phyloP scores from a whole-genome alignment of 1,139 yeast species.

The Trichomonascaceae sp. region DNA sequence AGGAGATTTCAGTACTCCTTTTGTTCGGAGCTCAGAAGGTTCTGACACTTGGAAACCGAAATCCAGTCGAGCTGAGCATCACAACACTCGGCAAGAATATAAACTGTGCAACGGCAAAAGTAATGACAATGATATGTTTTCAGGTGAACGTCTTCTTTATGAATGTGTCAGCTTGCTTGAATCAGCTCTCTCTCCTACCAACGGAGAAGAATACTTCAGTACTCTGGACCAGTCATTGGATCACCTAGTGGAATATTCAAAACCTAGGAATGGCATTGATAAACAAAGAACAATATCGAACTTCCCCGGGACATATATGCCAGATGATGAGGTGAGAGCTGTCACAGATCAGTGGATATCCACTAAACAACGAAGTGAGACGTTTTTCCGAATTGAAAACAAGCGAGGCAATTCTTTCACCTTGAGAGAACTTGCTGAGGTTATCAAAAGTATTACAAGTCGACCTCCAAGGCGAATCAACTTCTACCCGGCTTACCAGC shows the following conservation, averaged over 20 bases:
- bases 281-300: background rate
- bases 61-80: background rate
- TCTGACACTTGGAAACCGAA: background rate
- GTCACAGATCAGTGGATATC: slow-evolving; percentile 20
- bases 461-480: slow-evolving; percentile 26
- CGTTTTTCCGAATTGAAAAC: slow-evolving; percentile 23
- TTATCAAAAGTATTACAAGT: slow-evolving; percentile 20
- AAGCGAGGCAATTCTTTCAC: slow-evolving; percentile 20
- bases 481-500: slow-evolving; percentile 22
- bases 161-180: slow-evolving; percentile 14
- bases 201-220: slow-evolving; percentile 16
- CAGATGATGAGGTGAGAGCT: slow-evolving; percentile 14
- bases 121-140: background rate
- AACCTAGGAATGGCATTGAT: slow-evolving; percentile 10
- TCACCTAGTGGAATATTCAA: slow-evolving; percentile 4
- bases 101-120: background rate
- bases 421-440: slow-evolving; percentile 22
- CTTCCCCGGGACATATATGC: background rate
- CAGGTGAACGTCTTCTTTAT: slow-evolving; percentile 9
- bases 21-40: background rate
- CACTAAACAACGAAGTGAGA: slow-evolving; percentile 17
- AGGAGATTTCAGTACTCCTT: background rate
- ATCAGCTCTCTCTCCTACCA: slow-evolving; percentile 12
- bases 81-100: background rate
- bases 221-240: slow-evolving; percentile 11